Percentiles rank a stretch among this genome's conserved stretches.
Conservation (phyloP, 192 early-diverging fungal genomes). For the Dimargaris cristalligena region DNA sequence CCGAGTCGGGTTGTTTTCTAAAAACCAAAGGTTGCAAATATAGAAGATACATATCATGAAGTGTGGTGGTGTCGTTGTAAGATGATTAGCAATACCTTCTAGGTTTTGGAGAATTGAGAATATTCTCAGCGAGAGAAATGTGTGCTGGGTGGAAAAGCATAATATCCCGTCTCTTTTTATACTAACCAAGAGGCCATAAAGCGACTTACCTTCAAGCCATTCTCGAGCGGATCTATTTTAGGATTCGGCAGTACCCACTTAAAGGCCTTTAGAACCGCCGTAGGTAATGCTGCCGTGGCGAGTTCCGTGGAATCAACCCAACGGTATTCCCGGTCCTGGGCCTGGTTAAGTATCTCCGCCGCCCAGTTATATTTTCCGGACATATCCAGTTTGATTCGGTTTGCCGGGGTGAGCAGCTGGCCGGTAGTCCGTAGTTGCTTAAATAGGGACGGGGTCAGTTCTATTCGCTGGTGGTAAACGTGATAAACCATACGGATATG, state of each 20-base stretch:
- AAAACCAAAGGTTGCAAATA: too few relatives aligned
- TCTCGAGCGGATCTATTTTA: not conserved
- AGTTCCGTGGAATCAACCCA: not conserved
- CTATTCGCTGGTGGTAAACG: not conserved
- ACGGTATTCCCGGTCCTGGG: not conserved
- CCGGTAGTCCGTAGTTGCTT: not conserved
- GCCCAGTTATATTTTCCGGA: not conserved
- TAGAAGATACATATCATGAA: not conserved
- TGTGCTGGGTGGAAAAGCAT: not conserved
- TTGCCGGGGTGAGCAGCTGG: too few relatives aligned
- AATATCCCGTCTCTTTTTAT: not conserved
- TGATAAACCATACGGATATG: constrained; percentile 4
- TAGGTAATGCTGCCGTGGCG: not conserved
- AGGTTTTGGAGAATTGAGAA: not conserved
- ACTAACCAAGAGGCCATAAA: not conserved
- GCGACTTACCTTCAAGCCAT: not conserved
- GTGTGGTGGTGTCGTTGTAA: not conserved
- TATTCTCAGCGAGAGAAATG: not conserved
- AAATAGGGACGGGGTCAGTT: not conserved
- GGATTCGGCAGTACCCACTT: not conserved
- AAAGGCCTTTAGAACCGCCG: not conserved
- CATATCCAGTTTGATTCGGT: not conserved
- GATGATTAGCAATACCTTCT: too few relatives aligned
- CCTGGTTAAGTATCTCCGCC: not conserved
- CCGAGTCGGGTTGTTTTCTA: too few relatives aligned